phyloP scores from a whole-genome alignment of 495 filamentous ascomycete genomes.

The Cairneyella variabilis region DNA sequence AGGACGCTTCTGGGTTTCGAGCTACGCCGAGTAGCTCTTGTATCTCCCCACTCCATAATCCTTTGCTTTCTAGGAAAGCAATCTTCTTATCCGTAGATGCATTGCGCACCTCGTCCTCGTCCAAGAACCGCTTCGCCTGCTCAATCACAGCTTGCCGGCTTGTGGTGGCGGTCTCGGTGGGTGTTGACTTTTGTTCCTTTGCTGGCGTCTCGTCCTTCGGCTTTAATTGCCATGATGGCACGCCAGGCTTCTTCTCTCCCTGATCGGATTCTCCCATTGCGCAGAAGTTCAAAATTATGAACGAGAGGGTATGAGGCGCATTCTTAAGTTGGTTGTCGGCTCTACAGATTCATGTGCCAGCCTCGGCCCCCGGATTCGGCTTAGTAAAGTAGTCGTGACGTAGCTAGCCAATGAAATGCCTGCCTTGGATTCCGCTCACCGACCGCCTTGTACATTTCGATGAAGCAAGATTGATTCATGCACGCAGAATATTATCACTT shows the following conservation, averaged over 20 bases:
- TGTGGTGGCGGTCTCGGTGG: slow-evolving; percentile 19
- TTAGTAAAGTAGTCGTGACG: slow-evolving; percentile 3
- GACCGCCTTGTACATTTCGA: too few species aligned
- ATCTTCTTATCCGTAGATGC: slow-evolving; percentile 69
- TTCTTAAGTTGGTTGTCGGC: slow-evolving; percentile 3
- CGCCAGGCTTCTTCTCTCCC: slow-evolving; percentile 13
- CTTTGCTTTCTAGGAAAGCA: slow-evolving; percentile 77
- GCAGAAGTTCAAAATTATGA: background rate
- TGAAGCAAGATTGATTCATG: too few species aligned
- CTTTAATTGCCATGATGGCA: slow-evolving; percentile 23
- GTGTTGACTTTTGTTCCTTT: slow-evolving; percentile 4
- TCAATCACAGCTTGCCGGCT: slow-evolving; percentile 47
- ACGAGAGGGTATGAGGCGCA: background rate
- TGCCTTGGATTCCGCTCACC: too few species aligned
- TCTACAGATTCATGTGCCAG: background rate
- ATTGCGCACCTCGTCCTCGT: slow-evolving; percentile 69
- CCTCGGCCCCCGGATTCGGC: slow-evolving; percentile 10
- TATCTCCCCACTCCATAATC: slow-evolving; percentile 64
- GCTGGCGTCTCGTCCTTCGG: slow-evolving; percentile 3
- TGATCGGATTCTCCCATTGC: slow-evolving; percentile 26
- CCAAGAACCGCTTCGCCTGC: slow-evolving; percentile 74
- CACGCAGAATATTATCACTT: too few species aligned
- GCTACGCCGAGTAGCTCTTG: slow-evolving; percentile 53
- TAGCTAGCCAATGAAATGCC: too few species aligned
- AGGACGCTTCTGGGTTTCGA: slow-evolving; percentile 21